Percentiles rank a stretch among this genome's conserved stretches.
Evolutionary conservation across 2,329 filamentous ascomycete genomes (phyloP).

Genomic region (Aspergillus bombycis): DNA sequence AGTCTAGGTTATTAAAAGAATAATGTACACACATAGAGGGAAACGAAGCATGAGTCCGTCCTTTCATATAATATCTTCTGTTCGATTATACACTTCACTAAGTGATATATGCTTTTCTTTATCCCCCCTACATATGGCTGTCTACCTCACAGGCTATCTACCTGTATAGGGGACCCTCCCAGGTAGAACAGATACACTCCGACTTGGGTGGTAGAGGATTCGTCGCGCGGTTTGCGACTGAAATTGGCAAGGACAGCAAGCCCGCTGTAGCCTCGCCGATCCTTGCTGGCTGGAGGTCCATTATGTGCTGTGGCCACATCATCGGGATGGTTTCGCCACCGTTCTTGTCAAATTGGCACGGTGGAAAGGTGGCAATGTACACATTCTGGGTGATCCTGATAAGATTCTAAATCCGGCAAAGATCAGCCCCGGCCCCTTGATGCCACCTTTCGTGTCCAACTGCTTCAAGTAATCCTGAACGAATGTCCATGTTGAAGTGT

Average conservation of each 20-base stretch:
- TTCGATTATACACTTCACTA: no score
- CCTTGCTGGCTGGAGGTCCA: slow-evolving; percentile 15
- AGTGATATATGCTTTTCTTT: no score
- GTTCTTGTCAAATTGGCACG: slow-evolving; percentile 16
- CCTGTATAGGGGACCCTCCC: no score
- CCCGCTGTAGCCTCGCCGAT: slow-evolving; percentile 15
- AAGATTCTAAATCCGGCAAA: not conserved
- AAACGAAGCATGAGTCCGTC: rapidly evolving
- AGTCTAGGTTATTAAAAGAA: no score
- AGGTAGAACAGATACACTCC: no score
- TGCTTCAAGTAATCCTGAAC: not conserved
- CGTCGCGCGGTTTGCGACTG: slow-evolving; percentile 13
- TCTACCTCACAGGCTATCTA: no score
- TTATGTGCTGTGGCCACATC: slow-evolving; percentile 16
- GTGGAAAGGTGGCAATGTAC: slow-evolving; percentile 12
- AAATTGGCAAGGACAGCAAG: not conserved
- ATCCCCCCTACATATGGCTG: no score
- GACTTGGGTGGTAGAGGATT: no score
- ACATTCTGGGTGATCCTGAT: slow-evolving; percentile 10
- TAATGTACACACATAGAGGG: no score
- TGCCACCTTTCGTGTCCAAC: not conserved
- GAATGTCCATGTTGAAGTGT: not conserved
- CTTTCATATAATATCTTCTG: rapidly evolving
- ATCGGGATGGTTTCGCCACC: slow-evolving; percentile 15
- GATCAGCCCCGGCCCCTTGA: not conserved